Conservation (phyloP, 495 filamentous ascomycete species). For the Xylaria intraflava region DNA sequence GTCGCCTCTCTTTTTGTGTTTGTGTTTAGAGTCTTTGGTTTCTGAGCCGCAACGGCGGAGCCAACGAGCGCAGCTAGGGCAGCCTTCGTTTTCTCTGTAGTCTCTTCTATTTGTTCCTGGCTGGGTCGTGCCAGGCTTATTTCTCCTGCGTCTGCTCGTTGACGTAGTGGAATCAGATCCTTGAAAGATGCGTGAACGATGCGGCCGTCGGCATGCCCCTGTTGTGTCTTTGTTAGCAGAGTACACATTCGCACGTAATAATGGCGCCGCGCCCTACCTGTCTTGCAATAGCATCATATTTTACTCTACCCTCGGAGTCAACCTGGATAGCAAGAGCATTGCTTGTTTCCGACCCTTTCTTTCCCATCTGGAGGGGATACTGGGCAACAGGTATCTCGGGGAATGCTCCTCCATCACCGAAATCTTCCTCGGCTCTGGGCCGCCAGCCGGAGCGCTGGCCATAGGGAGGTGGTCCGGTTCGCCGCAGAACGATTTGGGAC, state of each 20-base stretch:
- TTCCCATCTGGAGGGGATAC: constrained; percentile 92
- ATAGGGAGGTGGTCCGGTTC: constrained; percentile 25
- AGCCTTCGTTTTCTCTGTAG: constrained; percentile 80
- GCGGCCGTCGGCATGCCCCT: constrained; percentile 70
- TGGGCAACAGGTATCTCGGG: constrained; percentile 88
- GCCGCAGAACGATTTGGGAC: constrained; percentile 76
- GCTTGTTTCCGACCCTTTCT: constrained; percentile 63
- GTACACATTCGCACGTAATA: background rate
- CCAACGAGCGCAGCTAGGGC: constrained; percentile 76
- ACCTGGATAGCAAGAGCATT: constrained; percentile 91
- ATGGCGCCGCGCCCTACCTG: constrained; percentile 30
- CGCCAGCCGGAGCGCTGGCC: constrained; percentile 74
- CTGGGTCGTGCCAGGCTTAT: constrained; percentile 82
- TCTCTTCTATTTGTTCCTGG: constrained; percentile 71
- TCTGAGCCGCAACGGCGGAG: constrained; percentile 84
- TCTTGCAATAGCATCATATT: constrained; percentile 92
- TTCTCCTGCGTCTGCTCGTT: constrained; percentile 90
- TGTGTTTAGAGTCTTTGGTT: constrained; percentile 87
- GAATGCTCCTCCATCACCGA: constrained; percentile 92
- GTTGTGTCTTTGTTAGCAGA: background rate
- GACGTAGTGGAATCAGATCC: constrained; percentile 89
- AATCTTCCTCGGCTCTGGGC: constrained; percentile 86
- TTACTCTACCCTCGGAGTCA: constrained; percentile 83
- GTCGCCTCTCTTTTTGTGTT: constrained; percentile 75
- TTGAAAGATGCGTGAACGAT: constrained; percentile 94